Conservation (phyloP, 139 green algal genomes). For the Tetraselmis chui region DNA sequence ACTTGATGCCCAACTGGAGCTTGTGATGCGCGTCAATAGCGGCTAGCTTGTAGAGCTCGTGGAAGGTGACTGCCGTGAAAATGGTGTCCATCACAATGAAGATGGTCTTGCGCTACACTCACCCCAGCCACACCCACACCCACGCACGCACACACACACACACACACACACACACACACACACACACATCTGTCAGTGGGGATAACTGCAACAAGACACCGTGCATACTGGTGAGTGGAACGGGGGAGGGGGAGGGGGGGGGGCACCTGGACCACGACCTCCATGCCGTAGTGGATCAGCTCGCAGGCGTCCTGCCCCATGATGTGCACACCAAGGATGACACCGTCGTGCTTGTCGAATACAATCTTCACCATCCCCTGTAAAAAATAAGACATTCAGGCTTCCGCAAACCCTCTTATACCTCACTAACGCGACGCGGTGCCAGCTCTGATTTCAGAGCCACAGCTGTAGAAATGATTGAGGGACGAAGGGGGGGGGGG, state of each 20-base stretch:
- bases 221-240: not conserved
- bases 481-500: too few relatives aligned
- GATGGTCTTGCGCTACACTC: not conserved
- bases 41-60: not conserved
- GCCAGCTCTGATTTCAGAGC: too few relatives aligned
- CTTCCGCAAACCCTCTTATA: too few relatives aligned
- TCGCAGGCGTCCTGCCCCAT: not conserved
- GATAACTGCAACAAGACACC: too few relatives aligned
- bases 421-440: too few relatives aligned
- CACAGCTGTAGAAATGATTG: too few relatives aligned
- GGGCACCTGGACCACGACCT: not conserved
- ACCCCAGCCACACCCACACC: not conserved
- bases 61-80: not conserved
- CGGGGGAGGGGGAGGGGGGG: not conserved
- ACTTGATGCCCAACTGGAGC: not conserved
- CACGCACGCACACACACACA: too few relatives aligned
- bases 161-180: too few relatives aligned
- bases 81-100: not conserved
- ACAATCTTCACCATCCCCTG: not conserved
- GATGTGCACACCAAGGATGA: not conserved
- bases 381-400: too few relatives aligned
- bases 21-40: not conserved
- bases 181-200: too few relatives aligned
- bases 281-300: not conserved
- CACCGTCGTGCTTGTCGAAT: not conserved